phyloP scores from a whole-genome alignment of 1,284 basidiomycete species.

The Rhodotorula sp. region DNA sequence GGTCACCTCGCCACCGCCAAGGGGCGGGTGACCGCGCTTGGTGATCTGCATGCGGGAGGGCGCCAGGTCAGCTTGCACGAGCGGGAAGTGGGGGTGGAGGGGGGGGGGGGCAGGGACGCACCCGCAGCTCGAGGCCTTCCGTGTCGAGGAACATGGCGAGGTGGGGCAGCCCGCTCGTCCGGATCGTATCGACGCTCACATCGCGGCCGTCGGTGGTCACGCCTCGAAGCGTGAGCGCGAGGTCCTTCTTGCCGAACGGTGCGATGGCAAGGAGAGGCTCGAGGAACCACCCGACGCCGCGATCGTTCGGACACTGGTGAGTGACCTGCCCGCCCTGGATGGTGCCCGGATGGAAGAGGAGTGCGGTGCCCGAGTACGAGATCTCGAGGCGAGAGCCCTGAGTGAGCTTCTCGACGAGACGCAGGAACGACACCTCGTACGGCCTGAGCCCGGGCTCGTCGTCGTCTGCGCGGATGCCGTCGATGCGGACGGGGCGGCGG shows the following conservation, averaged over 20 bases:
- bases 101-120: slow-evolving; percentile 50
- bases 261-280: slow-evolving; percentile 88
- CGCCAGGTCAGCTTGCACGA: not conserved
- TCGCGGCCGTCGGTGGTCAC: slow-evolving; percentile 86
- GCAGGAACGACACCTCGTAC: slow-evolving; percentile 87
- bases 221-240: slow-evolving; percentile 78
- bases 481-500: slow-evolving; percentile 81
- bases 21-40: slow-evolving; percentile 85
- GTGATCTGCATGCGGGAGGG: slow-evolving; percentile 66
- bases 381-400: slow-evolving; percentile 97
- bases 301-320: slow-evolving; percentile 76
- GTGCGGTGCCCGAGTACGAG: slow-evolving; percentile 88
- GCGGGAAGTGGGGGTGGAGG: not conserved
- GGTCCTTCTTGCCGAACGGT: slow-evolving; percentile 87
- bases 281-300: slow-evolving; percentile 83
- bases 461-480: slow-evolving; percentile 86
- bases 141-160: slow-evolving; percentile 79
- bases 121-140: slow-evolving; percentile 80
- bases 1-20: slow-evolving; percentile 88
- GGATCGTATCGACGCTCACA: slow-evolving; percentile 83
- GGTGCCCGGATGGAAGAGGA: slow-evolving; percentile 88
- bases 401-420: slow-evolving; percentile 87
- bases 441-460: slow-evolving; percentile 93
- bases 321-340: slow-evolving; percentile 78
- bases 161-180: slow-evolving; percentile 90